Base-by-base conservation (phyloP, 2,329 filamentous ascomycete species). In the Talaromyces marneffei region DNA sequence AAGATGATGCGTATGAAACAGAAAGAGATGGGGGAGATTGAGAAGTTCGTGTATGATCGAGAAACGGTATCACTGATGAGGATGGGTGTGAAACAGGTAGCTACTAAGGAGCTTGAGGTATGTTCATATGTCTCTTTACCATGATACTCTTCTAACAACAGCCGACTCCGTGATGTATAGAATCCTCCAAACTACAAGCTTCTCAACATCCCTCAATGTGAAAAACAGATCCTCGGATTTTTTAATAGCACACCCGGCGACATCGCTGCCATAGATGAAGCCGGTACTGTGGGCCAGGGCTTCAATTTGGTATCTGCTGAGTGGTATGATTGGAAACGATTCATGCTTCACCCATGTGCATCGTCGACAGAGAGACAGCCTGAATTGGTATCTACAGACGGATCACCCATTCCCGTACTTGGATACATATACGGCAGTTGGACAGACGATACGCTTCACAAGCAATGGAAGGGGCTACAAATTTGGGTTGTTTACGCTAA, bases 171-270 rank as follows among this genome's bases (percentile, higher is more conserved):
- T 9, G 53, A 42, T 6, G 23, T 27, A 12, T 14, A 60, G 58
- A 46, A 44, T n/a, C 27, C 35, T 7, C 46, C 29, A 20, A 33
- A n/a, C 18, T 40, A 42, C 39, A 60, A 42, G 14, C 14, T 25
- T 27, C 48, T 60, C 16, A n/a, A 54, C n/a, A 14, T 46, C 18
- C 6, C 50, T 5, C 2, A 31, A 39, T 31, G 50, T 5, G 14
- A 29, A n/a, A 46, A 10, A 29, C 25, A 25, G 2, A 33, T 29
- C 4, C 20, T 18, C 3, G 59, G 59, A 4, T 56, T 61, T 12
- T 61, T 61, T 8, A 61, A 61, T 8, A 31, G 37, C n/a, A 42
- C 59, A 5, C 59, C 59, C 12, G 59, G 59, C n/a, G 59, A 61
- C n/a, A 39, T 18, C 4, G 59, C 59, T 40, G 31, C 18, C 2